Percentiles rank a stretch among this genome's conserved stretches.
Conservation (phyloP, 2,329 filamentous ascomycete genomes). For the Scedosporium boydii region DNA sequence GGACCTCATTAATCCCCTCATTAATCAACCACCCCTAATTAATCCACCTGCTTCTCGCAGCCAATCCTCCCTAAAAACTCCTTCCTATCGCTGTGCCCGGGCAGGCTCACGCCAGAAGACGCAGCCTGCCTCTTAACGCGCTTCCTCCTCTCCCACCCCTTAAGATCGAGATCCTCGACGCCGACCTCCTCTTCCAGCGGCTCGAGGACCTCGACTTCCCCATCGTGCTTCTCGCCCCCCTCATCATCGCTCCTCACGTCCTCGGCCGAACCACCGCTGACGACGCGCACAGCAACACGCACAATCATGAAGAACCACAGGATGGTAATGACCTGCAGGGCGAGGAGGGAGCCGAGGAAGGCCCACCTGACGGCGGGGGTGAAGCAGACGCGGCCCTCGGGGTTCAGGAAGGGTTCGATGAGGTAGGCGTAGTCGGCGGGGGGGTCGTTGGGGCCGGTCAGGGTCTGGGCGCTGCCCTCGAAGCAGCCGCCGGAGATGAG, state of each 20-base stretch:
- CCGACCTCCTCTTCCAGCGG: slow-evolving; percentile 65
- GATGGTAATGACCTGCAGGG: slow-evolving; percentile 70
- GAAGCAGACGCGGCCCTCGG: slow-evolving; percentile 70
- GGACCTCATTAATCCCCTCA: too few relatives aligned
- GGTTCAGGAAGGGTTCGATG: slow-evolving; percentile 62
- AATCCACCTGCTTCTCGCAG: slow-evolving; percentile 57
- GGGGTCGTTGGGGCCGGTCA: slow-evolving; percentile 43
- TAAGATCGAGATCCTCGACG: slow-evolving; percentile 60
- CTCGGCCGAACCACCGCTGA: slow-evolving; percentile 69
- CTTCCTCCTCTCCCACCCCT: slow-evolving; percentile 50
- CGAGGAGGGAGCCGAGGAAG: slow-evolving; percentile 68
- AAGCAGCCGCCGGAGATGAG: slow-evolving; percentile 65
- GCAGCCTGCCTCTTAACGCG: slow-evolving; percentile 26
- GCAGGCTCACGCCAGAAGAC: slow-evolving; percentile 54
- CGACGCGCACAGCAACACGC: slow-evolving; percentile 69
- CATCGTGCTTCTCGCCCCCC: slow-evolving; percentile 56
- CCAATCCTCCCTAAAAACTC: slow-evolving; percentile 74
- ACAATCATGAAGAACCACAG: slow-evolving; percentile 88
- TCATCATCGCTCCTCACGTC: slow-evolving; percentile 85
- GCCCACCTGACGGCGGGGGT: slow-evolving; percentile 62
- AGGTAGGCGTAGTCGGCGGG: slow-evolving; percentile 51
- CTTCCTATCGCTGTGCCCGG: slow-evolving; percentile 66
- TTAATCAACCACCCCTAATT: not conserved
- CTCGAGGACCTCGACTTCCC: slow-evolving; percentile 45
- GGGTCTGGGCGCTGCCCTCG: slow-evolving; percentile 42